Evolutionary conservation across 1,284 basidiomycete species (phyloP).

Genomic region (Megacollybia platyphylla): DNA sequence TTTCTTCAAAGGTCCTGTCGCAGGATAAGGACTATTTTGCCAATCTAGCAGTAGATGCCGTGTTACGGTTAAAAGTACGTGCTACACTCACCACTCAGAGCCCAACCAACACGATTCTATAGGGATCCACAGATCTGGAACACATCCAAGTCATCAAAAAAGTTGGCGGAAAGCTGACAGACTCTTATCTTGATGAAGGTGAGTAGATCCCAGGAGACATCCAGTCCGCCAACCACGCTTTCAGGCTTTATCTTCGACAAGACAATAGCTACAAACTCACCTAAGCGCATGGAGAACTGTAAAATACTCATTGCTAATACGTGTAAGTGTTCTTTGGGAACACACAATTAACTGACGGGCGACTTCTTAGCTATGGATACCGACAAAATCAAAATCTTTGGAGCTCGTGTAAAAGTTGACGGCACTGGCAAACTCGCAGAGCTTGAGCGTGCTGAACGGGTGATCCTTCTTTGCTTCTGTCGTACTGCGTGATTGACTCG

Average conservation of each 20-base stretch:
- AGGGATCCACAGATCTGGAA: constrained; percentile 94
- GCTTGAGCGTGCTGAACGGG: constrained; percentile 89
- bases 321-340: constrained; percentile 35
- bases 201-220: constrained; percentile 8
- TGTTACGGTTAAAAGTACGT: constrained; percentile 78
- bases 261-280: constrained; percentile 88
- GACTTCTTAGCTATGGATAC: constrained; percentile 84
- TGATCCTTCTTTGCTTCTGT: constrained; percentile 15
- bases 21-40: constrained; percentile 99
- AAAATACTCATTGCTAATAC: constrained; percentile 98
- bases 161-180: constrained; percentile 95
- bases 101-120: neutral
- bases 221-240: neutral
- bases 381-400: constrained; percentile 99
- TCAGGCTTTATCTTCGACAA: constrained; percentile 97
- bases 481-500: neutral
- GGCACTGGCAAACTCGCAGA: constrained; percentile 95
- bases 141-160: constrained; percentile 99
- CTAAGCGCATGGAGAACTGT: constrained; percentile 89
- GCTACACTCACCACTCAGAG: neutral
- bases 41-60: constrained; percentile 95
- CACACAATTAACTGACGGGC: no score
- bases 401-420: constrained; percentile 92
- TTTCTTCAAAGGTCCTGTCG: constrained; percentile 92
- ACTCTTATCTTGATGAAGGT: constrained; percentile 98